Evolutionary conservation across 2,329 filamentous ascomycete genomes (phyloP), one percentile per base, ranked within the genome.

Genomic region (Drechslerella coelobrocha): DNA sequence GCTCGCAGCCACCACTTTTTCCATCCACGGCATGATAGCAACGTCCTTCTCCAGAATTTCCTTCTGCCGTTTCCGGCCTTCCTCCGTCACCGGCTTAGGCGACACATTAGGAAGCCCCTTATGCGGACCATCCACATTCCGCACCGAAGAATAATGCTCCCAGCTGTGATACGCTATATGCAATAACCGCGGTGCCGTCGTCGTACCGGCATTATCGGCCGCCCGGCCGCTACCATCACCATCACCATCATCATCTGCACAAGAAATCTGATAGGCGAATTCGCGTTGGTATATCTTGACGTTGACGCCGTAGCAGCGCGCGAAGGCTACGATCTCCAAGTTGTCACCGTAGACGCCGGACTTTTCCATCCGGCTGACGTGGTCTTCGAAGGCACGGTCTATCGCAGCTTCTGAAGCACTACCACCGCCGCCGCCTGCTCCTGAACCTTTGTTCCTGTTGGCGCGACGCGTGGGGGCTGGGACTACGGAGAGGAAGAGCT

Each of bases 131-230:
- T 83, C 78, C 48, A 84, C 78, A 75, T 85, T 85, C 61, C 86
- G 83, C 73, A 89, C 84, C 0, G 86, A 88, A 2, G 86, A 88
- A 78, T 88, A 89, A 76, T 89, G 87, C 75, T 88, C 83, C 80
- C 84, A 88, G 48, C 79, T 81, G 75, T 87, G 85, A 74, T 85
- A 86, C n/a, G 85, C 85, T 77, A 88, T 83, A 77, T 88, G 84
- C 48, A 85, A 78, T 7, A 78, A 76, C 48, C 68, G 73, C 31
- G 31, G 53, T 72, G 1, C 61, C 66, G 43, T 75, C 75, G 41
- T 78, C 75, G 21, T 23, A 34, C n/a, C 17, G 9, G 45, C 55
- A 34, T 60, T 45, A 6, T 60, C 57, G 74, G 72, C 65, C 79
- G 75, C 12, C 77, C 9, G 27, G 17, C 7, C 75, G 50, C 75